phyloP scores from a whole-genome alignment of 495 filamentous ascomycete genomes.

The Pseudomonodictys pantanalensis region DNA sequence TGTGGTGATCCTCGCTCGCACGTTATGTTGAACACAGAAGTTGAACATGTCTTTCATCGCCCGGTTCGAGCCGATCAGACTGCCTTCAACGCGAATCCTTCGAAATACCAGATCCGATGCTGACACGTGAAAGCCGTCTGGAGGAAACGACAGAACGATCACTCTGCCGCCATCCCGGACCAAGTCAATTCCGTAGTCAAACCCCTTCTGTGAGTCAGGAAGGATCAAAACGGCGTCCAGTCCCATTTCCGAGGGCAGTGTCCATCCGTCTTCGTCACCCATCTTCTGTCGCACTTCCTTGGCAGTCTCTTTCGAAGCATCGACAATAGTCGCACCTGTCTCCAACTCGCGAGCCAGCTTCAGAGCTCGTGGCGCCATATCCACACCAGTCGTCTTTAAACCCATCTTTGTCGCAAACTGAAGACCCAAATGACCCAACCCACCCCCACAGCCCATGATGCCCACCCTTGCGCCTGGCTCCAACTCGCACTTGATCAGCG shows the following conservation, averaged over 20 bases:
- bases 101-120: background rate
- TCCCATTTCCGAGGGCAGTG: background rate
- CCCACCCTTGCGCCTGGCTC: constrained; percentile 2
- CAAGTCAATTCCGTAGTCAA: background rate
- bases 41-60: background rate
- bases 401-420: too few species aligned
- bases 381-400: too few species aligned
- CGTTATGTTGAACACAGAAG: background rate
- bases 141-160: background rate
- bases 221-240: constrained; percentile 3
- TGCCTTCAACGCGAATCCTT: background rate
- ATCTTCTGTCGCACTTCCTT: background rate
- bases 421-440: constrained; percentile 13
- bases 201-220: background rate
- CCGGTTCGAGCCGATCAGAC: constrained; percentile 4
- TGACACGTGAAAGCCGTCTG: background rate
- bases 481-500: background rate
- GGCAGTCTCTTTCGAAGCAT: too few species aligned
- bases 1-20: background rate
- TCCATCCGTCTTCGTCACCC: background rate
- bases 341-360: constrained; percentile 1
- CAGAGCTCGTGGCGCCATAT: too few species aligned
- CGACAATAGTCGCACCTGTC: background rate
- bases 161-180: background rate
- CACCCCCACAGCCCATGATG: constrained; percentile 10